Conservation (phyloP, 164 flowering plant genomes). For the Liriodendron chinense region DNA sequence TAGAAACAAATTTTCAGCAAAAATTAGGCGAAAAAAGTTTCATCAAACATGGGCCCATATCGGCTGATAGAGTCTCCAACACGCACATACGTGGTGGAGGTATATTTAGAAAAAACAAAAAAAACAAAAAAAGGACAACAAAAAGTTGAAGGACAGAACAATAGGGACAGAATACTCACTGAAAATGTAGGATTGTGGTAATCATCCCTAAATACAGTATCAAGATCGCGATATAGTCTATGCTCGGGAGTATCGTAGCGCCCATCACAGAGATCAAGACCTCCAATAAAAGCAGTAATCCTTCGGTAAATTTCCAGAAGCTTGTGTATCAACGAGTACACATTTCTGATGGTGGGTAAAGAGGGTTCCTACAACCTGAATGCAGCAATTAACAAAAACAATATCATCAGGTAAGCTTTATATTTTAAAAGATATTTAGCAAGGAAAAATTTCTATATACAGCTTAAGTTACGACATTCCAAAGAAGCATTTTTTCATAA, state of each 20-base stretch:
- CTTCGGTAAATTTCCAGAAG: constrained; percentile 58
- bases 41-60: too few species aligned
- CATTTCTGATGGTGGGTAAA: constrained; percentile 91
- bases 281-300: constrained; percentile 79
- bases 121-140: not conserved
- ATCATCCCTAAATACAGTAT: constrained; percentile 67
- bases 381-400: not conserved
- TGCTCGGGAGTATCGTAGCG: constrained; percentile 92
- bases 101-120: too few species aligned
- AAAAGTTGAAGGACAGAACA: not conserved
- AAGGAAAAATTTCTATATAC: not conserved
- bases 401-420: not conserved
- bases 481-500: not conserved
- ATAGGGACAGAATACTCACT: constrained; percentile 35
- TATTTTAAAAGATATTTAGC: not conserved
- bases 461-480: not conserved
- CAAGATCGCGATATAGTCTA: constrained; percentile 63
- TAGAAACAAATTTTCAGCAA: too few species aligned
- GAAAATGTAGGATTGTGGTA: constrained; percentile 80
- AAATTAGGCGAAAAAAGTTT: too few species aligned
- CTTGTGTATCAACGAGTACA: constrained; percentile 82
- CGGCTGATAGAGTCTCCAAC: too few species aligned
- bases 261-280: constrained; percentile 89
- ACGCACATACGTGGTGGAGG: too few species aligned
- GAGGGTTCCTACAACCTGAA: constrained; percentile 75